Percentiles rank a stretch among this genome's conserved stretches.
Evolutionary conservation across 345 rosid species (phyloP).

Genomic region (Xanthoceras sorbifolium): DNA sequence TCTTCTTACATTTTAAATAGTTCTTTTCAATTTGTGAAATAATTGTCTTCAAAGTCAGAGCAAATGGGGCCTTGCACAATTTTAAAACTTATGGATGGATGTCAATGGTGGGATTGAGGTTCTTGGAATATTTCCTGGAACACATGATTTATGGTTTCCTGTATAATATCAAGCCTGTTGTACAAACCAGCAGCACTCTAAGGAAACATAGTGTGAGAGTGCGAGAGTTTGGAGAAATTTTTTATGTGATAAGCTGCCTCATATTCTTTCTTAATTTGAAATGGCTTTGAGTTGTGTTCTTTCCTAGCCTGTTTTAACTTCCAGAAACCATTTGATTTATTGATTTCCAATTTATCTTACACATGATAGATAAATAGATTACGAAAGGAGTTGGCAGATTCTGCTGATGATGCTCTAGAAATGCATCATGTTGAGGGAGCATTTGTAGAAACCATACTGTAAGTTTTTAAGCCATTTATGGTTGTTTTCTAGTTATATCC

Average conservation of each 20-base stretch:
- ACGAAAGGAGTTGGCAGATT: constrained; percentile 61
- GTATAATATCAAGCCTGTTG: not conserved
- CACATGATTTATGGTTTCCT: not conserved
- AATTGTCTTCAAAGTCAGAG: not conserved
- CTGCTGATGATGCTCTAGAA: constrained; percentile 65
- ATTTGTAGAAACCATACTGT: constrained; percentile 87
- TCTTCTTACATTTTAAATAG: not conserved
- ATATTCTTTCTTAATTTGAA: constrained; percentile 1
- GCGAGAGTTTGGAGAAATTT: not conserved
- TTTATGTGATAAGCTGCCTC: not conserved
- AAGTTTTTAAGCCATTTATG: constrained; percentile 36
- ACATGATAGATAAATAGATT: constrained; percentile 63
- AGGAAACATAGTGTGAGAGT: not conserved
- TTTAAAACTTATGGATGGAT: not conserved
- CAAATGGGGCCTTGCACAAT: not conserved
- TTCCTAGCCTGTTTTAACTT: not conserved
- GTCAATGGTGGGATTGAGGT: not conserved
- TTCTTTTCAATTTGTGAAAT: not conserved
- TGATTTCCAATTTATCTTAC: constrained; percentile 7
- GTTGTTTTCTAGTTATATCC: constrained; percentile 3
- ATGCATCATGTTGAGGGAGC: constrained; percentile 87
- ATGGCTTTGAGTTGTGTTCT: not conserved
- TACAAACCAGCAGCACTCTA: not conserved
- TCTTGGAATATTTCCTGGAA: not conserved
- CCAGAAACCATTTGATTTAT: not conserved